Evolutionary conservation across 2,329 filamentous ascomycete genomes (phyloP).

Genomic region (Aspergillus flavus): DNA sequence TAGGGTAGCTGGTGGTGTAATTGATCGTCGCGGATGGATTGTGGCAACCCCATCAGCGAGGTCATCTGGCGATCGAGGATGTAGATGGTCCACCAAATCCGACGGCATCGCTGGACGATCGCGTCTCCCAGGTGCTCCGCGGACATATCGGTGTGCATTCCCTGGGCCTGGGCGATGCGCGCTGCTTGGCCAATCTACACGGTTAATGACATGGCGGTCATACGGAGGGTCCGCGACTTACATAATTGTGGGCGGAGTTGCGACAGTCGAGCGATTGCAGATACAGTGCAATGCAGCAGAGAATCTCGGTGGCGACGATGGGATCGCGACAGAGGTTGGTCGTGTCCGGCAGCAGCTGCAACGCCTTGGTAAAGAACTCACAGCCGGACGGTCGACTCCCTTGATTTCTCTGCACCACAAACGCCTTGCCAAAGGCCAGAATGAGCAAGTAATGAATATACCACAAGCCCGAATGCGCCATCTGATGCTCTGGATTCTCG

Average conservation of each 20-base stretch:
- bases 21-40: conserved; percentile 55
- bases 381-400: conserved; percentile 49
- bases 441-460: conserved; percentile 59
- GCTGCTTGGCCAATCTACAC: conserved; percentile 55
- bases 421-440: conserved; percentile 59
- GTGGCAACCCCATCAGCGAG: conserved; percentile 56
- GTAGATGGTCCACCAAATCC: conserved; percentile 59
- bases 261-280: conserved; percentile 55
- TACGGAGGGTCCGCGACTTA: conserved; percentile 25
- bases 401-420: conserved; percentile 45
- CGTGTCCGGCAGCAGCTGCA: conserved; percentile 49
- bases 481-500: conserved; percentile 32
- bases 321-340: conserved; percentile 47
- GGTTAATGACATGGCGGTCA: neutral
- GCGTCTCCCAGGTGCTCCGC: conserved; percentile 43
- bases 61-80: conserved; percentile 58
- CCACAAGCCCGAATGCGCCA: conserved; percentile 44
- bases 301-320: conserved; percentile 51
- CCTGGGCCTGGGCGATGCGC: conserved; percentile 52
- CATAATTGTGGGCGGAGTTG: conserved; percentile 50
- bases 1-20: conserved; percentile 51
- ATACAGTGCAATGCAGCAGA: conserved; percentile 57
- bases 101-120: conserved; percentile 51
- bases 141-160: conserved; percentile 58
- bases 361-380: conserved; percentile 50